Base-by-base conservation (phyloP, 345 rosid genomes). In the Orychophragmus violaceus region DNA sequence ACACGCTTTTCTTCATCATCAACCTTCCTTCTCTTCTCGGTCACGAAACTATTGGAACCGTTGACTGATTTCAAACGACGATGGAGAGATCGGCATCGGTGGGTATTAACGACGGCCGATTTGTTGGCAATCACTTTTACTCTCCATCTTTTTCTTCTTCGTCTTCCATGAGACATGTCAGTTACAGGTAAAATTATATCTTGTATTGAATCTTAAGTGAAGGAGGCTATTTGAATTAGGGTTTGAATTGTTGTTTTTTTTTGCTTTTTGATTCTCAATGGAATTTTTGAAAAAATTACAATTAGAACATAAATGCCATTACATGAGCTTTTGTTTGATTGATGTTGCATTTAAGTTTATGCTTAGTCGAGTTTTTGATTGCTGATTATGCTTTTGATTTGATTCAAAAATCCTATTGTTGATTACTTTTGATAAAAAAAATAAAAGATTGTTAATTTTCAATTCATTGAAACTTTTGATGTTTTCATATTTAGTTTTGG, bases 71-170 rank as follows among this genome's bases (percentile, higher is more conserved):
- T 25, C 28, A 13, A 2, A 14, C 66, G 65, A 50, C 62, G 57
- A 69, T 75, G 74, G 74, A 68, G 62, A 63, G 74, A 58, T 69
- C 70, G 37, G 67, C 74, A 32, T 69, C 71, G 39, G 71, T 75
- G 46, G 75, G 64, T 42, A 29, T 68, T 32, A 74, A 74, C 63
- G 77, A 57, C 55, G 66, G 39, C 44, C 61, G 70, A 48, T 57
- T 63, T 32, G 61, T 62, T 55, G 78, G 70, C 18, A 68, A 30
- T 14, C 71, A 69, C 3, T 64, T 48, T 8, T 49, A 19, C 41
- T 69, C 70, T 48, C 70, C 70, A 6, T 74, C 74, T 11, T 45
- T 60, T 37, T 56, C 74, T 24, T 51, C 57, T 3, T 74, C 64
- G 29, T 74, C 74, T 24, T 67, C 77, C 12, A 22, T 75, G 25